These are phyloP conservation scores for Aureobasidium sp. DNA, from an alignment of 2,329 filamentous ascomycete species.

Conservation along the genomic window DNA sequence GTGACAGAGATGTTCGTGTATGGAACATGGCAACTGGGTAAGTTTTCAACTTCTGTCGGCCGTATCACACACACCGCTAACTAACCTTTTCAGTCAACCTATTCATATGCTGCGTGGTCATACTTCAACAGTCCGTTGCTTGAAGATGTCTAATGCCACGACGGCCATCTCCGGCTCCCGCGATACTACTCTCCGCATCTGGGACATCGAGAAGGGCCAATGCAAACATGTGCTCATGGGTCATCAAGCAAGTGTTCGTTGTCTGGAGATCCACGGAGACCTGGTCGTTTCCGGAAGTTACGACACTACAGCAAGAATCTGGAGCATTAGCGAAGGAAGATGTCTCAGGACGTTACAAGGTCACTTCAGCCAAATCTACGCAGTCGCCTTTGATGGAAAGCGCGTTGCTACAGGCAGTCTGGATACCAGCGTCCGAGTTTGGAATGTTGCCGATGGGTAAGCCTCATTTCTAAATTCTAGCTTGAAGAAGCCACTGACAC, in stretches of 20 bases:
- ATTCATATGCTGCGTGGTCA: slow-evolving; percentile 84
- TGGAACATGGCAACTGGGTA: slow-evolving; percentile 95
- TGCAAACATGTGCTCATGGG: slow-evolving; percentile 90
- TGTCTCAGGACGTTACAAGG: slow-evolving; percentile 85
- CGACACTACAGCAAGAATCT: slow-evolving; percentile 92
- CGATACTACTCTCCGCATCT: slow-evolving; percentile 89
- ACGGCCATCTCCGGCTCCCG: slow-evolving; percentile 94
- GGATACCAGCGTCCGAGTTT: slow-evolving; percentile 93
- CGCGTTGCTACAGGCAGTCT: slow-evolving; percentile 91
- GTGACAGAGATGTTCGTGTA: slow-evolving; percentile 90
- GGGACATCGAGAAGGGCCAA: slow-evolving; percentile 82
- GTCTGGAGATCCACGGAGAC: slow-evolving; percentile 91
- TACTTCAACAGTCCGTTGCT: slow-evolving; percentile 89
- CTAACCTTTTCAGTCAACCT: slow-evolving; percentile 23
- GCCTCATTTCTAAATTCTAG: slow-evolving; percentile 24
- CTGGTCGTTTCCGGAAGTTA: slow-evolving; percentile 97
- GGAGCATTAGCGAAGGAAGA: slow-evolving; percentile 93
- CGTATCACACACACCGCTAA: background rate
- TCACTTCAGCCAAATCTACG: slow-evolving; percentile 98
- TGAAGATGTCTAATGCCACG: slow-evolving; percentile 93
- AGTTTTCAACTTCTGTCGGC: slow-evolving; percentile 21
- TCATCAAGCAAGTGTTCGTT: slow-evolving; percentile 91
- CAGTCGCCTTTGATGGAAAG: slow-evolving; percentile 91
- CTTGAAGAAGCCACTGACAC: background rate
- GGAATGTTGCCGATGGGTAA: slow-evolving; percentile 84